Evolutionary conservation across 2,329 filamentous ascomycete species (phyloP), one percentile per base, ranked within the genome.

Genomic region (Epichloe baconii): DNA sequence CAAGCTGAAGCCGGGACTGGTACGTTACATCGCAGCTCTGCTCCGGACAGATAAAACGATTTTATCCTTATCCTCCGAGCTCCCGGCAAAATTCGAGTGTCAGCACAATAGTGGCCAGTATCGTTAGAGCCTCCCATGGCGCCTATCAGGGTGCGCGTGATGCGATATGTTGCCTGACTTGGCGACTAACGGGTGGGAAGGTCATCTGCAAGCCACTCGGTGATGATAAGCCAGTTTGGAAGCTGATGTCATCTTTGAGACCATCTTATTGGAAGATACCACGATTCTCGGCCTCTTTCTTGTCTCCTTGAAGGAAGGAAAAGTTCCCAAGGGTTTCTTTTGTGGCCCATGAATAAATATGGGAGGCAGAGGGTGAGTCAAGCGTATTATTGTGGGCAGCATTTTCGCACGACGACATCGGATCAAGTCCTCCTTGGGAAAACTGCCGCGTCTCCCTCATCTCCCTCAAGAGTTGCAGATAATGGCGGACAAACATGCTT

Each of bases 111-210:
- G 40, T 34, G 23, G 38, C n/a, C n/a, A 37, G 15, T 36, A 23
- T 21, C 14, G 14, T 35, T 44, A 40, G 26, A 44, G 43, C 47
- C 47, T 49, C 17, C 12, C 47, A 49, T 21, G 38, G 59, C 37
- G 15, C 19, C 40, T 31, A 37, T 49, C 31, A 44, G 11, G 15
- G 17, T 37, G 26, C 37, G 38, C 15, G 23, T 36, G 40, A 44
- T 31, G 40, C 31, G 26, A 49, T 26, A 44, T 23, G 47, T 49
- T 49, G 47, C 37, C 23, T 42, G 47, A 31, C 36, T 49, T 17
- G 26, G 36, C 26, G 42, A 36, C 38, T 34, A 37, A 31, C 0
- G 26, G 19, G 19, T 8, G 36, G 26, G 26, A 43, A 15, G 15
- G 47, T 36, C 47, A 49, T 31, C 38, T 49, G n/a, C 38, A 49